These are phyloP conservation scores for Thelonectria blattea DNA, from an alignment of 2,329 filamentous ascomycete genomes.

Conservation along the genomic window DNA sequence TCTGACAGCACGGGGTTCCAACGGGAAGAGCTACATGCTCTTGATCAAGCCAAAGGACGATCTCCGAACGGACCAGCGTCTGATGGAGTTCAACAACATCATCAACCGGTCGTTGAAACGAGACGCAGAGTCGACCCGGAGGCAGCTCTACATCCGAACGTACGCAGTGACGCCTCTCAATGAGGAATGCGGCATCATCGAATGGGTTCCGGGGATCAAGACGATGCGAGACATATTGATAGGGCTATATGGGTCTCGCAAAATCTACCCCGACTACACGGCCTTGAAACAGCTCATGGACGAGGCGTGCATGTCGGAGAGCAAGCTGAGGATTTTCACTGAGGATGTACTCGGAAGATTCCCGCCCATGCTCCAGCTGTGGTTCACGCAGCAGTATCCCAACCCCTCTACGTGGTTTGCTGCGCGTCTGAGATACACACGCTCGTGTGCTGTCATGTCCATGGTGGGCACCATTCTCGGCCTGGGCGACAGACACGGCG, in stretches of 20 bases:
- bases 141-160: constrained; percentile 93
- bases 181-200: constrained; percentile 96
- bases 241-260: constrained; percentile 76
- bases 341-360: constrained; percentile 70
- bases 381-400: constrained; percentile 95
- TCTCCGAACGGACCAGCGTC: constrained; percentile 92
- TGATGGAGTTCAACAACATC: constrained; percentile 99
- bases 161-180: constrained; percentile 97
- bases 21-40: constrained; percentile 86
- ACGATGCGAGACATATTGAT: constrained; percentile 91
- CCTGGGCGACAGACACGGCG: constrained; percentile 92
- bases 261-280: constrained; percentile 72
- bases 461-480: constrained; percentile 97
- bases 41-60: constrained; percentile 99
- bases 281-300: constrained; percentile 69
- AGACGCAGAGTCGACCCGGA: constrained; percentile 87
- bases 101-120: constrained; percentile 94
- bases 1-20: constrained; percentile 84
- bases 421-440: constrained; percentile 85
- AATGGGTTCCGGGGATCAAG: constrained; percentile 97
- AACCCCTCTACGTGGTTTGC: constrained; percentile 92
- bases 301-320: constrained; percentile 62
- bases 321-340: constrained; percentile 74
- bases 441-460: constrained; percentile 98
- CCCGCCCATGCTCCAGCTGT: constrained; percentile 84